Percentiles rank a stretch among this genome's conserved stretches.
Evolutionary conservation across 495 filamentous ascomycete species (phyloP).

Genomic region (Pyrenula aspistea): DNA sequence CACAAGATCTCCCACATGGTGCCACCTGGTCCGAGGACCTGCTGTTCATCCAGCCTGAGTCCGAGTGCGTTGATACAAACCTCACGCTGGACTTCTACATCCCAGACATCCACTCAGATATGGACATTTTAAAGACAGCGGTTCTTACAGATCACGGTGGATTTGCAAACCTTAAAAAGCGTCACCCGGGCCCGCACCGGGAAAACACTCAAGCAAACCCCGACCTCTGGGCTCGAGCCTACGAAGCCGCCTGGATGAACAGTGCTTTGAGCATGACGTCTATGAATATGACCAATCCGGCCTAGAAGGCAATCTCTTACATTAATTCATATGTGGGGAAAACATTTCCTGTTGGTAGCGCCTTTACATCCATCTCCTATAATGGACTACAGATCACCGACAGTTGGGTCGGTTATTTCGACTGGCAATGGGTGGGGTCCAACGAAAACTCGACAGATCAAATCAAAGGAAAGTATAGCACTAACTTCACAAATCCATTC

Average conservation of each 20-base stretch:
- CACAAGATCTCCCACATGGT: conserved; percentile 10
- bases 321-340: conserved; percentile 18
- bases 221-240: conserved; percentile 19
- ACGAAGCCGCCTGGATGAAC: conserved; percentile 27
- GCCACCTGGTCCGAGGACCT: conserved; percentile 29
- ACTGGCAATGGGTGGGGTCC: too few relatives aligned
- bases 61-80: conserved; percentile 2
- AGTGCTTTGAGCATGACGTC: conserved; percentile 19
- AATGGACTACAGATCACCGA: not conserved
- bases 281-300: conserved; percentile 12
- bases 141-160: conserved; percentile 27
- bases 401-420: conserved; percentile 1
- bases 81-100: conserved; percentile 24
- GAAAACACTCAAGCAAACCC: conserved; percentile 15
- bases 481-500: conserved; percentile 12
- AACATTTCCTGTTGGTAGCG: conserved; percentile 14
- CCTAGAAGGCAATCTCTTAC: conserved; percentile 13
- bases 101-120: not conserved
- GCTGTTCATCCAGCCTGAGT: conserved; percentile 30
- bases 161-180: conserved; percentile 19
- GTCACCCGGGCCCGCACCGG: conserved; percentile 9
- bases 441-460: not conserved
- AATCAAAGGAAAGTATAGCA: too few relatives aligned
- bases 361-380: not conserved
- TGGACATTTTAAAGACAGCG: conserved; percentile 5